phyloP scores from a whole-genome alignment of 2,329 filamentous ascomycete genomes.

The Juglanconis sp. region DNA sequence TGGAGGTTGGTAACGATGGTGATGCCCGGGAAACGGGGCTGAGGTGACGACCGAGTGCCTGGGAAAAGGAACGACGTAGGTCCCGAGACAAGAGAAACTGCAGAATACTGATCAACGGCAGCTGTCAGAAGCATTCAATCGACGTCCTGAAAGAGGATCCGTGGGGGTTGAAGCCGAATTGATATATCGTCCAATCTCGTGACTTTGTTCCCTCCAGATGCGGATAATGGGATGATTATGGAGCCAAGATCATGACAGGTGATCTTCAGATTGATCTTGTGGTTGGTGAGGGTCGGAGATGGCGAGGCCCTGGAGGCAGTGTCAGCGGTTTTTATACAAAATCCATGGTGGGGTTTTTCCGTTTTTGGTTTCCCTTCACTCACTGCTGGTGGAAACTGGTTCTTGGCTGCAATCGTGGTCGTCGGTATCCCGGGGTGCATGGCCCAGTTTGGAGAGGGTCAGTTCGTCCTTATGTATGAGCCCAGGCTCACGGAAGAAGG shows the following conservation, averaged over 20 bases:
- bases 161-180: constrained; percentile 4
- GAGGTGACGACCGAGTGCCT: not conserved
- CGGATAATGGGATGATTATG: constrained; percentile 11
- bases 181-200: constrained; percentile 15
- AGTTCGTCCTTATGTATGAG: constrained; percentile 4
- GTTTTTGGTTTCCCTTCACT: not conserved
- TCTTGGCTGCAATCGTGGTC: not conserved
- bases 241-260: constrained; percentile 8
- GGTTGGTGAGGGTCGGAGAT: constrained; percentile 1
- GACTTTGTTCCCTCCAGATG: constrained; percentile 1
- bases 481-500: not conserved
- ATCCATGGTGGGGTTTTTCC: not conserved
- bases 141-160: not conserved
- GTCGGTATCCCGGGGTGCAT: not conserved
- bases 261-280: not conserved
- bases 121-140: constrained; percentile 4
- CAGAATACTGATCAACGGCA: constrained; percentile 6
- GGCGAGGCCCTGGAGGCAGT: not conserved
- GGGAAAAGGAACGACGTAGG: not conserved
- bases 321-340: not conserved
- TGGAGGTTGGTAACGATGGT: not conserved
- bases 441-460: not conserved
- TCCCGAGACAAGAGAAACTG: constrained; percentile 8
- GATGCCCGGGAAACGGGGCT: not conserved
- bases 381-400: not conserved